Evolutionary conservation across 192 early-diverging fungal species (phyloP), one percentile per base, ranked within the genome.

Genomic region (Jimgerdemannia lactiflua): DNA sequence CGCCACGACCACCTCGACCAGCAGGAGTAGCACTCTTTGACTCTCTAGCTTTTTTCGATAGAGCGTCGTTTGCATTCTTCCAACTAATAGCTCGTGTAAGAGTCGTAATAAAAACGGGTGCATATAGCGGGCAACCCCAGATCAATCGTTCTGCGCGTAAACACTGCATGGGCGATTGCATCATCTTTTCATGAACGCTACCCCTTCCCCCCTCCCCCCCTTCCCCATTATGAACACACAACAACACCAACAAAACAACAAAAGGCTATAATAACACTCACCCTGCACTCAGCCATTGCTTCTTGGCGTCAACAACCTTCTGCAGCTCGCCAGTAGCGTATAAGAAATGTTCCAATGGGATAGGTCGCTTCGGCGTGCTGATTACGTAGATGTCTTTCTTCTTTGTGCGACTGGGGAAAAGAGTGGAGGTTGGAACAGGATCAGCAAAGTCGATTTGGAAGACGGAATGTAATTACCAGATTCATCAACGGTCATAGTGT

Each of bases 351-450:
- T 98, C 98, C 14, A 99, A 85, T 11, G 98, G 98, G 0, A 99
- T 95, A 9, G 97, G 97, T 8, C 98, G 91, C 76, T 96, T 92
- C 8, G 86, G 78, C 11, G 98, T 99, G 71, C 91, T 96, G 76
- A 99, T 98, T 2, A 99, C 98, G 80, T 98, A 98, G 42, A 99
- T 98, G 78, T 98, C 91, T 81, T 95, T 93, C 83, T 96, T 94
- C 78, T 98, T 98, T 7, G 98, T 99, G 42, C 98, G 93, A 14
- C 94, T 93, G 67, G 8, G 1, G 29, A 59, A 59, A 59, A 64
- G 49, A 8, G 20, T 74, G 39, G 0, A 63, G 3, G 3, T 18
- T 73, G 20, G 49, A 4, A 41, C 11, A 74, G n/a, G 10, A 59
- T 72, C 4, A 42, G 10, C 17, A 19, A 43, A 4, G 29, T 29